Evolutionary conservation across 352 stramenopile genomes (phyloP).

Genomic region (Globisporangium spiculum): DNA sequence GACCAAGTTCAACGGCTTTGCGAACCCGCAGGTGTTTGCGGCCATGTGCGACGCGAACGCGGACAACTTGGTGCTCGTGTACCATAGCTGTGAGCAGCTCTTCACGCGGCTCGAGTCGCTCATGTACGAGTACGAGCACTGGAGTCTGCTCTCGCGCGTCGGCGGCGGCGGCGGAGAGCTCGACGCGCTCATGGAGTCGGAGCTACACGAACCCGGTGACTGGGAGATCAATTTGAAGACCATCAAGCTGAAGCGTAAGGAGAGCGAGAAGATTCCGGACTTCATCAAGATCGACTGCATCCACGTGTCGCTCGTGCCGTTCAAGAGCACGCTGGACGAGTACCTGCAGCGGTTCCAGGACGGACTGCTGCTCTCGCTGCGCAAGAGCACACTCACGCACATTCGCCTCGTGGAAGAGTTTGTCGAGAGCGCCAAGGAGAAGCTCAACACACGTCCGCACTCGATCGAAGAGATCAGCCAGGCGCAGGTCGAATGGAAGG

Average conservation of each 20-base stretch:
- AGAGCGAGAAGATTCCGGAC: slow-evolving; percentile 92
- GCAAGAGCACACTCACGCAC: slow-evolving; percentile 74
- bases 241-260: slow-evolving; percentile 87
- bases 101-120: slow-evolving; percentile 82
- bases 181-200: slow-evolving; percentile 76
- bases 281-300: slow-evolving; percentile 91
- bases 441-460: slow-evolving; percentile 83
- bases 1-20: slow-evolving; percentile 87
- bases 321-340: slow-evolving; percentile 89
- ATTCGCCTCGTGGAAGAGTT: slow-evolving; percentile 88
- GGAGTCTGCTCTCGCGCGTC: slow-evolving; percentile 58
- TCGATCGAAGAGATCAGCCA: slow-evolving; percentile 92
- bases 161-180: slow-evolving; percentile 47
- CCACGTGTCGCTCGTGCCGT: slow-evolving; percentile 76
- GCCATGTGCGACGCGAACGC: slow-evolving; percentile 90
- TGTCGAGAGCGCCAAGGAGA: slow-evolving; percentile 86
- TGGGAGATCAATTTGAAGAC: slow-evolving; percentile 92
- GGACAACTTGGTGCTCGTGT: slow-evolving; percentile 85
- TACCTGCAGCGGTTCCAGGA: slow-evolving; percentile 86
- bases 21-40: slow-evolving; percentile 80
- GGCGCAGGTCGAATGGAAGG: slow-evolving; percentile 90
- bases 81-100: slow-evolving; percentile 89
- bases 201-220: slow-evolving; percentile 62
- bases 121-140: slow-evolving; percentile 79
- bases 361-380: slow-evolving; percentile 77